Evolutionary conservation across 1,139 yeast species (phyloP), one percentile per base, ranked within the genome.

Genomic region (Waltiozyma solani): DNA sequence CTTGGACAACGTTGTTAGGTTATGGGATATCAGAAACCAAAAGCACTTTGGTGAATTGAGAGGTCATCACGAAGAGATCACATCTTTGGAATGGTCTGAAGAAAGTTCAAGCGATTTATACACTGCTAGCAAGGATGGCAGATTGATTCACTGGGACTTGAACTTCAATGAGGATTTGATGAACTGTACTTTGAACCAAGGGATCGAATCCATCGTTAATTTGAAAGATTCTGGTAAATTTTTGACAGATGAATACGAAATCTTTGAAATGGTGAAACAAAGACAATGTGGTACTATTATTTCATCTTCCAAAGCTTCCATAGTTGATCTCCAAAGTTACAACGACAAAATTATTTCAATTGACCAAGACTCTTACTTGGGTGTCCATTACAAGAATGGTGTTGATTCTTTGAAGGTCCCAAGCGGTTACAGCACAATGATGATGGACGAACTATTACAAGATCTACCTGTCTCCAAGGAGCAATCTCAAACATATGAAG

Each of bases 1-100:
- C 49, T 64, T 67, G 36, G 79, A 76, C 48, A 74, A 75, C 4
- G 60, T 72, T 2, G 70, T 80, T 34, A 64, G 79, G 48, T 62
- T 84, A 34, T 84, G 94, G 93, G 95, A 84, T 59, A 72, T 82
- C 35, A 67, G 95, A 44, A 66, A 73, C 37, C 63, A 66, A 33
- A 71, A 67, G 15, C 76, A 79, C 9, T 63, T 75, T 42, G 71
- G 76, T 9, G 62, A 64, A 29, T 61, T 82, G 31, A 56, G 61
- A 7, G 85, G 85, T 1, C 87, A 80, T 52, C 57, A 64, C 9
- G 79, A 73, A 43, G 53, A 58, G 26, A 65, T 82, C 14, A 72
- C 76, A 14, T 62, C 76, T 20, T 54, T 83, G 25, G 76, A 76
- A 47, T 84, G 94, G 94, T 58, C 67, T 2, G 56, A 56, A 15